These are phyloP conservation scores for Senna tora DNA, from an alignment of 306 rosid species.

Conservation along the genomic window DNA sequence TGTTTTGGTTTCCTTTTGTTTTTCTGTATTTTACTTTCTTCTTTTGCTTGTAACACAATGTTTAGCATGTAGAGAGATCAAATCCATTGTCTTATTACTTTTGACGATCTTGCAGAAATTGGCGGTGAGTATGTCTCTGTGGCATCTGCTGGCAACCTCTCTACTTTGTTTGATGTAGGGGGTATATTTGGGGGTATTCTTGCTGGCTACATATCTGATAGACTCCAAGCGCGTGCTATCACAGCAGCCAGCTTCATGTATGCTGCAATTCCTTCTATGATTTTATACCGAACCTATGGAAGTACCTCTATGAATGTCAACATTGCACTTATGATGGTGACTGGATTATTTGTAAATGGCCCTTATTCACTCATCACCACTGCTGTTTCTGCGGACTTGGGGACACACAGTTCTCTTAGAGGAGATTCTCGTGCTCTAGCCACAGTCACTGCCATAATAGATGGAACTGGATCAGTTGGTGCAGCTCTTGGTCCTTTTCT, in stretches of 20 bases:
- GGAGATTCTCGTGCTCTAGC: slow-evolving; percentile 91
- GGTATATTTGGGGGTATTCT: slow-evolving; percentile 85
- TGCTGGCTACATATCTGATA: slow-evolving; percentile 85
- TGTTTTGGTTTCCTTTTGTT: too few species aligned
- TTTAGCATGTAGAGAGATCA: neutral
- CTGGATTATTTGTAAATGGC: slow-evolving; percentile 81
- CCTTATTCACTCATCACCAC: slow-evolving; percentile 92
- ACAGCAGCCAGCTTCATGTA: slow-evolving; percentile 81
- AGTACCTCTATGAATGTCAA: slow-evolving; percentile 54
- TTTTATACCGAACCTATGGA: slow-evolving; percentile 64
- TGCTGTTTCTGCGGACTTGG: slow-evolving; percentile 91
- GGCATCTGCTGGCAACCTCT: slow-evolving; percentile 82
- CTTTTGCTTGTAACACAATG: slow-evolving; percentile 7
- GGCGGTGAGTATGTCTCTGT: slow-evolving; percentile 75
- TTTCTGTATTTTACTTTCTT: slow-evolving; percentile 4
- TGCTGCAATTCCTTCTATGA: slow-evolving; percentile 74
- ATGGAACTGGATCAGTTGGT: slow-evolving; percentile 89
- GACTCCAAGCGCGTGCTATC: slow-evolving; percentile 77
- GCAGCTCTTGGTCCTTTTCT: slow-evolving; percentile 90
- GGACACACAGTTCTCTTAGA: slow-evolving; percentile 74
- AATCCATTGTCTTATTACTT: neutral
- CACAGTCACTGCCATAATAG: slow-evolving; percentile 84
- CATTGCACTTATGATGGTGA: slow-evolving; percentile 71
- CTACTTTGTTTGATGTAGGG: slow-evolving; percentile 82
- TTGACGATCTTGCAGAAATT: slow-evolving; percentile 61